Evolutionary conservation across 768 basidiomycete species (phyloP), one percentile per base, ranked within the genome.

Genomic region (Asterophora parasitica): DNA sequence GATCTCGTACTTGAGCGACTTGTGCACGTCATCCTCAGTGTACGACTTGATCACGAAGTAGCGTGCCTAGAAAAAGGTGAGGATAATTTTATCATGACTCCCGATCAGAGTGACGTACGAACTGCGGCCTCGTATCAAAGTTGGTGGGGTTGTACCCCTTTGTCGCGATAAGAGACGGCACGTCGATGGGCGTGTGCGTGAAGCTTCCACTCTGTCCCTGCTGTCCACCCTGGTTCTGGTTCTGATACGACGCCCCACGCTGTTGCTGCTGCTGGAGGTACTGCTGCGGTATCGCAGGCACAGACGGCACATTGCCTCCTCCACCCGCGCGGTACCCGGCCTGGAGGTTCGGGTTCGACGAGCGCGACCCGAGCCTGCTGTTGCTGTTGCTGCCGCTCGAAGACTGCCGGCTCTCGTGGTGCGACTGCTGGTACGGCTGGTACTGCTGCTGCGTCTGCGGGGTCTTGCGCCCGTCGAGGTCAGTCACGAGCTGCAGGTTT

Each of bases 21-120:
- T 99, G 71, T 98, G 95, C 1, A 99, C 95, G 61, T 99, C 95
- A 60, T 97, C 96, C 65, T 98, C 95, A 1, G 96, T 98, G 68
- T 94, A 99, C 0, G 92, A 95, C 65, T 99, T 99, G 76, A 99
- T 98, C 27, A 98, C 95, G 61, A 97, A 97, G 70, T 77, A 98
- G 12, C 94, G 78, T 3, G 95, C 92, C 84, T 92, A 50, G 5
- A 54, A n/a, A n/a, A n/a, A n/a, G n/a, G n/a, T n/a, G n/a, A n/a
- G n/a, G n/a, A n/a, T n/a, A n/a, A n/a, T n/a, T n/a, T n/a, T 19
- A 30, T 19, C 30, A 15, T 23, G 50, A 44, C 28, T 47, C 36
- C 46, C 37, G 19, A 4, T 19, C 36, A 16, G 34, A 27, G 13
- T 42, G 26, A 74, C 86, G 55, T 52, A 88, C 91, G 65, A 84